phyloP scores from a whole-genome alignment of 106 monocot species.

The Phalaenopsis equestris region DNA sequence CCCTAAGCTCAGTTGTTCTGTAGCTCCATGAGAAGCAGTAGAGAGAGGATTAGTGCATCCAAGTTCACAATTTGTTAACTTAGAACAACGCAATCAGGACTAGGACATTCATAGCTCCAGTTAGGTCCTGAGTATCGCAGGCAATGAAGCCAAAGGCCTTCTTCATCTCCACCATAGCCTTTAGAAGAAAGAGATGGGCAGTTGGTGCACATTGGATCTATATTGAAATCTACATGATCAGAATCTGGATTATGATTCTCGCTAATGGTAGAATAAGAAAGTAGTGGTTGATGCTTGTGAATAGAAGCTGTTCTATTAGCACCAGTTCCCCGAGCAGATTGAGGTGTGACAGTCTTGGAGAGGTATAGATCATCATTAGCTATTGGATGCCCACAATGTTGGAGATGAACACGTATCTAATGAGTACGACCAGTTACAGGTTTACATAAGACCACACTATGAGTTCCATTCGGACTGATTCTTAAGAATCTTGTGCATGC shows the following conservation, averaged over 20 bases:
- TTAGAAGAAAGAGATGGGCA: constrained; percentile 74
- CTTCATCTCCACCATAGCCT: constrained; percentile 67
- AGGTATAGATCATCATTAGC: constrained; percentile 78
- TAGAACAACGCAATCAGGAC: constrained; percentile 64
- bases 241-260: not conserved
- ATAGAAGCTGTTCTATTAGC: constrained; percentile 32
- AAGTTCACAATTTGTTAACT: not conserved
- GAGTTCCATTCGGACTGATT: constrained; percentile 57
- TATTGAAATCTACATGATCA: constrained; percentile 27
- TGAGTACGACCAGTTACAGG: constrained; percentile 90
- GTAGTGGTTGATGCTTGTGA: constrained; percentile 1
- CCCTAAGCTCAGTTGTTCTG: too few species aligned
- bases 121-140: constrained; percentile 72
- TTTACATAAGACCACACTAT: constrained; percentile 80
- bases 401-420: constrained; percentile 95
- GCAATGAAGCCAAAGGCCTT: constrained; percentile 84
- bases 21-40: too few species aligned
- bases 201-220: constrained; percentile 90
- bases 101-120: constrained; percentile 88
- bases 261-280: constrained; percentile 1
- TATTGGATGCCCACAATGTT: constrained; percentile 77
- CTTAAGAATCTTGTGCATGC: constrained; percentile 84
- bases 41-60: too few species aligned
- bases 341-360: constrained; percentile 28
- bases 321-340: constrained; percentile 40